These are phyloP conservation scores for Aspergillus neoniger DNA, from an alignment of 2,329 filamentous ascomycete genomes.

Conservation along the genomic window DNA sequence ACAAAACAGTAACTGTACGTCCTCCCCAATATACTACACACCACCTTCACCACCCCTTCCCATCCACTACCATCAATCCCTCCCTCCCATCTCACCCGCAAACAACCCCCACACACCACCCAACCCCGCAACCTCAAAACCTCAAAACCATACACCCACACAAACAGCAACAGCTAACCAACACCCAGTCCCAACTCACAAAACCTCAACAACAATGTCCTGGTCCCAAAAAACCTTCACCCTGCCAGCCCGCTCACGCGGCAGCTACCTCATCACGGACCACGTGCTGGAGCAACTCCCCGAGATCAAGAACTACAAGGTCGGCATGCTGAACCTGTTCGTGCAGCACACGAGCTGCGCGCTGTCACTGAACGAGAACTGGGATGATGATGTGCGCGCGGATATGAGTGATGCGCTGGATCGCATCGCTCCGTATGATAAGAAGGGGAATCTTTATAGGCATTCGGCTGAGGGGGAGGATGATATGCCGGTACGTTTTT, in stretches of 20 bases:
- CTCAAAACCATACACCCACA: no score
- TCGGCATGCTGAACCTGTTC: slow-evolving; percentile 85
- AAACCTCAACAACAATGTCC: slow-evolving; percentile 47
- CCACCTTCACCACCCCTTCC: neutral
- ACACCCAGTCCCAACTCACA: neutral
- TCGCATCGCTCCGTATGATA: slow-evolving; percentile 81
- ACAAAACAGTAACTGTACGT: neutral
- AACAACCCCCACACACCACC: slow-evolving; percentile 23
- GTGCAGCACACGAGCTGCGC: slow-evolving; percentile 94
- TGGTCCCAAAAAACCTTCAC: slow-evolving; percentile 86
- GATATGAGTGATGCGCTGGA: slow-evolving; percentile 96
- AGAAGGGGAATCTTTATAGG: slow-evolving; percentile 73
- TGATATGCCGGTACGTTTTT: slow-evolving; percentile 80
- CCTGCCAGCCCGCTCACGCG: slow-evolving; percentile 73
- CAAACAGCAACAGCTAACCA: neutral
- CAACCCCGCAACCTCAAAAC: slow-evolving; percentile 16
- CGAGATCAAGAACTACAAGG: slow-evolving; percentile 79
- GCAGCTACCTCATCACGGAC: slow-evolving; percentile 87
- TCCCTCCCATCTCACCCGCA: slow-evolving; percentile 11
- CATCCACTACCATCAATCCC: neutral
- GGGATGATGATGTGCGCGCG: slow-evolving; percentile 76
- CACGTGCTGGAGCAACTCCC: slow-evolving; percentile 70
- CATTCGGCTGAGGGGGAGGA: slow-evolving; percentile 86
- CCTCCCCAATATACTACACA: neutral
- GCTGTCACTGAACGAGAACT: slow-evolving; percentile 91